These are phyloP conservation scores for Henckelia pumila DNA, from an alignment of 257 asterid species.

Conservation along the genomic window DNA sequence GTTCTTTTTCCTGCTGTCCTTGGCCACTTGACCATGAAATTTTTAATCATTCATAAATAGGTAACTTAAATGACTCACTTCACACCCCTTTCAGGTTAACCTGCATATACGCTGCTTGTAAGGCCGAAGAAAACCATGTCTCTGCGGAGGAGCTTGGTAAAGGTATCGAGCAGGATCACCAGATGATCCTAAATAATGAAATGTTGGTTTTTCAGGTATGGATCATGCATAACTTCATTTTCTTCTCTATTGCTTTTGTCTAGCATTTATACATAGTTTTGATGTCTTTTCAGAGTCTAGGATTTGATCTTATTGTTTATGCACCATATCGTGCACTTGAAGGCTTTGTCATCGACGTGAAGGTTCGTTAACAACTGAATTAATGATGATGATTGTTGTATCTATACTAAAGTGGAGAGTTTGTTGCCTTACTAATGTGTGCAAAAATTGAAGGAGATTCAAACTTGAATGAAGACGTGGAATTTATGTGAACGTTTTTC, in stretches of 20 bases:
- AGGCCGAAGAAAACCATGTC: conserved; percentile 97
- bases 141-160: conserved; percentile 99
- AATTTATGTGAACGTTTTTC: background rate
- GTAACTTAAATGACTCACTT: conserved; percentile 7
- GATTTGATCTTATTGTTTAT: conserved; percentile 90
- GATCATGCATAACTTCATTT: conserved; percentile 12
- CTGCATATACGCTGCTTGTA: conserved; percentile 94
- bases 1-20: background rate
- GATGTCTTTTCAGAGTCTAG: conserved; percentile 70
- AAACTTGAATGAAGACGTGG: background rate
- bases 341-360: conserved; percentile 70
- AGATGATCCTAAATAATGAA: conserved; percentile 79
- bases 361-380: conserved; percentile 45
- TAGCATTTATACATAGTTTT: conserved; percentile 16
- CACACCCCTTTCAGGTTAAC: conserved; percentile 69
- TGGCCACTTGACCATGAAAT: background rate
- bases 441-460: too few species aligned
- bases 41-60: conserved; percentile 1
- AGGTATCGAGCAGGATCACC: conserved; percentile 96
- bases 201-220: conserved; percentile 94
- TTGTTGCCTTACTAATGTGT: background rate
- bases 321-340: conserved; percentile 93
- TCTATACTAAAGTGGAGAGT: background rate
- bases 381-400: conserved; percentile 18
- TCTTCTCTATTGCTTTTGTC: conserved; percentile 17